Evolutionary conservation across 2,329 filamentous ascomycete genomes (phyloP), one percentile per base, ranked within the genome.

Genomic region (Calonectria honghensis): DNA sequence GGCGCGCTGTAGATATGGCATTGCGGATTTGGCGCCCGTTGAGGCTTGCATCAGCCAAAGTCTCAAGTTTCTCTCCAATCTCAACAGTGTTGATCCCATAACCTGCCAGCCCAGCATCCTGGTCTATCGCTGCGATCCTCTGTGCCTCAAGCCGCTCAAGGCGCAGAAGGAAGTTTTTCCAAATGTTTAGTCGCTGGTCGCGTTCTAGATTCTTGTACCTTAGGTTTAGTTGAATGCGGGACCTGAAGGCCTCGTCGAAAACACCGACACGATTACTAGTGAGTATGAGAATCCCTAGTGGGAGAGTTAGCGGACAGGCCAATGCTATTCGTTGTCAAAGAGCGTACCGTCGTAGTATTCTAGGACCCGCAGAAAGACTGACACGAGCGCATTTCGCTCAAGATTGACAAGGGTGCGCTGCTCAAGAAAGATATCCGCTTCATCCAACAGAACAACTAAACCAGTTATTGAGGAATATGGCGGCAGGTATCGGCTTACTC

Each of bases 361-460:
- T 4, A 61, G 6, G n/a, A 41, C n/a, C 14, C 24, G 57, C 0
- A 61, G 57, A 29, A 61, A 39, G 6, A 61, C 57, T 1, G 35
- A 61, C 3, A 76, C 71, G 0, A 76, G 3, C 0, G 67, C 70
- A 1, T 76, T 76, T 2, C 74, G 16, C 0, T 71, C 63, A 0
- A 76, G 27, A 9, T 73, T 71, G 1, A 50, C 14, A 0, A 70
- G 57, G 2, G n/a, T 39, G 1, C 68, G 57, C 16, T 76, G 67
- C 10, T 76, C 75, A 0, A 76, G 24, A n/a, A 76, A 76, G 0
- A 76, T 13, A 6, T 76, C 70, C 0, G 70, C 63, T 31, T 76
- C 75, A 0, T 76, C 70, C 0, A 76, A 24, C 0, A 76, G 31
- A 0, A 76, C 51, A 2, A 76, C 74, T 70, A 4, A 24, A n/a